A percentile compares a stretch with the other conserved stretches of the same genome.
Evolutionary conservation across 2,329 filamentous ascomycete species (phyloP).

Genomic region (Arthrobotrys iridis): DNA sequence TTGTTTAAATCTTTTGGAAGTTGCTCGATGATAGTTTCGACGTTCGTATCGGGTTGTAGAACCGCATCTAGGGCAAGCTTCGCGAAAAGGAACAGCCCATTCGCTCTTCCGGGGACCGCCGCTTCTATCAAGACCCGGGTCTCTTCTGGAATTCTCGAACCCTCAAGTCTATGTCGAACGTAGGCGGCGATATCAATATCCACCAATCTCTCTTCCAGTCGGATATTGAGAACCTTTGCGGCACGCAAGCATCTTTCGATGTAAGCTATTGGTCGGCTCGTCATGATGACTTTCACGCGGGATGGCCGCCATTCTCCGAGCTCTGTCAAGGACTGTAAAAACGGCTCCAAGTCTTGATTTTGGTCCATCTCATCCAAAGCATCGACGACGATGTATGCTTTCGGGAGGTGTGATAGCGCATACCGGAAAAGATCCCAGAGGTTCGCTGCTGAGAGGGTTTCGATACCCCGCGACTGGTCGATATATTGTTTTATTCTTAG

Average conservation of each 20-base stretch:
- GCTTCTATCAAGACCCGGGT: background rate
- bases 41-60: slow-evolving; percentile 26
- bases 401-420: slow-evolving; percentile 10
- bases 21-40: slow-evolving; percentile 30
- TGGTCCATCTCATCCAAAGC: slow-evolving; percentile 24
- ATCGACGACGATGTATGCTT: slow-evolving; percentile 15
- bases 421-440: slow-evolving; percentile 10
- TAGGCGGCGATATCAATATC: slow-evolving; percentile 53
- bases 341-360: slow-evolving; percentile 11
- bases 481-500: slow-evolving; percentile 54
- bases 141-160: background rate
- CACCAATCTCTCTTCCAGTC: slow-evolving; percentile 55
- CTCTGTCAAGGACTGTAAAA: slow-evolving; percentile 17
- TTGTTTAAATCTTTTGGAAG: slow-evolving; percentile 57
- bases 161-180: background rate
- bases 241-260: slow-evolving; percentile 53
- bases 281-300: slow-evolving; percentile 55
- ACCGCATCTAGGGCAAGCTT: slow-evolving; percentile 56
- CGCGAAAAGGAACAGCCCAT: slow-evolving; percentile 56
- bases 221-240: slow-evolving; percentile 53
- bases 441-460: background rate
- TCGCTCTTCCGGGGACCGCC: slow-evolving; percentile 39
- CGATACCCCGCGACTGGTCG: background rate
- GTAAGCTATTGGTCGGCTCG: slow-evolving; percentile 56
- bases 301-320: slow-evolving; percentile 19